Percentiles rank a stretch among this genome's conserved stretches.
Evolutionary conservation across 2,329 filamentous ascomycete species (phyloP).

Genomic region (Aspergillus hiratsukae): DNA sequence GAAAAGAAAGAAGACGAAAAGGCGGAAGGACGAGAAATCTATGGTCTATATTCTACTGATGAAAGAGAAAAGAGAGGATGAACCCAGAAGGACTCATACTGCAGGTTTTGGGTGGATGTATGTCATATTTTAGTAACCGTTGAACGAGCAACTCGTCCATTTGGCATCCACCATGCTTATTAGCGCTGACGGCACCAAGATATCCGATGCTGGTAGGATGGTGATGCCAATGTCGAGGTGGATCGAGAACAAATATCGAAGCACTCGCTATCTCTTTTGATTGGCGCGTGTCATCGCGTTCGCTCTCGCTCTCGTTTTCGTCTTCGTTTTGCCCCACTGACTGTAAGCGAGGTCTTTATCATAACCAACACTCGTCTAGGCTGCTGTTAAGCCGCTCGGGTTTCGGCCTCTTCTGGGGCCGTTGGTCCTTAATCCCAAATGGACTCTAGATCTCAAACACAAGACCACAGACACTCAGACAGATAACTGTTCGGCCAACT

Average conservation of each 20-base stretch:
- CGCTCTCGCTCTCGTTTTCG: conserved; percentile 19
- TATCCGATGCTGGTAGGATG: not conserved
- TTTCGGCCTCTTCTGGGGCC: not conserved
- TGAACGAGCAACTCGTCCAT: not conserved
- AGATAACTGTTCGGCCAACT: no score
- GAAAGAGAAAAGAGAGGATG: not conserved
- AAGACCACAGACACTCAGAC: no score
- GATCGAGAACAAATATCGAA: not conserved
- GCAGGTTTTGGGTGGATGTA: not conserved
- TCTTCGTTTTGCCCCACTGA: conserved; percentile 14
- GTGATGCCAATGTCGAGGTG: not conserved
- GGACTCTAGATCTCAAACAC: not conserved
- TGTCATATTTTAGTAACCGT: not conserved
- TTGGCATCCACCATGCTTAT: not conserved
- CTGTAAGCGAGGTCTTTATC: not conserved
- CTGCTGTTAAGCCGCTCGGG: not conserved
- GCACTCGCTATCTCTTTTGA: not conserved
- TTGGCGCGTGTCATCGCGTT: conserved; percentile 21
- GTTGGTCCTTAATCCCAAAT: not conserved
- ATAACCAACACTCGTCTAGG: not conserved
- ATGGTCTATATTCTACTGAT: not conserved
- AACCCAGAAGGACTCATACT: not conserved
- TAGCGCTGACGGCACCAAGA: not conserved
- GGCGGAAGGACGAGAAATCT: not conserved
- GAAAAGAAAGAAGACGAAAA: conserved; percentile 1